These are phyloP conservation scores for Entomortierella chlamydospora DNA, from an alignment of 192 early-diverging fungal genomes.

Conservation along the genomic window DNA sequence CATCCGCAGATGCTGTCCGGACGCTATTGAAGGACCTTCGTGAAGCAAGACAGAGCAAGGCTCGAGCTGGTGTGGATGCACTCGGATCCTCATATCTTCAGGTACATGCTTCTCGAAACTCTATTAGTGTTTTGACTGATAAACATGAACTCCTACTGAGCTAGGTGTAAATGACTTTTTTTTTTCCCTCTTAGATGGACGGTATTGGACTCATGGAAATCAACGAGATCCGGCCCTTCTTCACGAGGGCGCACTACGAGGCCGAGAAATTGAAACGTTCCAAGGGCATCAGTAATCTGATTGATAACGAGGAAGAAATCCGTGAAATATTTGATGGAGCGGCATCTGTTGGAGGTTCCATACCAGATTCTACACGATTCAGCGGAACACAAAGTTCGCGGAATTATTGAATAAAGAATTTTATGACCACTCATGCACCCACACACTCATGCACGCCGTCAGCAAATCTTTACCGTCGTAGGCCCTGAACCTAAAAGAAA, in stretches of 20 bases:
- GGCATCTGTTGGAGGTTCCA: conserved; percentile 1
- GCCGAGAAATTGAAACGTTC: conserved; percentile 60
- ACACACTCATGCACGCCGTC: no score
- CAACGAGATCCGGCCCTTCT: conserved; percentile 94
- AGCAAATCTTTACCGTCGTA: no score
- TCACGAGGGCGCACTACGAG: conserved; percentile 82
- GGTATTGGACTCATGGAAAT: conserved; percentile 89
- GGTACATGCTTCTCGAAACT: conserved; percentile 60
- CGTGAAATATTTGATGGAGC: conserved; percentile 4
- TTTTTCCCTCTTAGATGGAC: conserved; percentile 69
- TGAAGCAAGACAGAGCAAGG: conserved; percentile 86
- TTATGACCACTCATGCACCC: no score
- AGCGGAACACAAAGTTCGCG: no score
- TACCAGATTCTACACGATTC: conserved; percentile 21
- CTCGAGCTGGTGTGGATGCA: conserved; percentile 72
- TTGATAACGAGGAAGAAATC: not conserved
- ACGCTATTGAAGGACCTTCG: conserved; percentile 86
- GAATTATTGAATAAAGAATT: no score
- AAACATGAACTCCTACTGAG: not conserved
- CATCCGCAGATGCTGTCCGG: conserved; percentile 74
- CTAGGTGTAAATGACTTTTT: no score
- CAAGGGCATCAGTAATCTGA: conserved; percentile 3
- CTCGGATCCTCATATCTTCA: conserved; percentile 78
- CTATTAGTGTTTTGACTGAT: conserved; percentile 9
- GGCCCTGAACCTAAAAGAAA: no score